Evolutionary conservation across 108 stramenopile species (phyloP), one percentile per base, ranked within the genome.

Genomic region (Cafeteria roenbergensis): DNA sequence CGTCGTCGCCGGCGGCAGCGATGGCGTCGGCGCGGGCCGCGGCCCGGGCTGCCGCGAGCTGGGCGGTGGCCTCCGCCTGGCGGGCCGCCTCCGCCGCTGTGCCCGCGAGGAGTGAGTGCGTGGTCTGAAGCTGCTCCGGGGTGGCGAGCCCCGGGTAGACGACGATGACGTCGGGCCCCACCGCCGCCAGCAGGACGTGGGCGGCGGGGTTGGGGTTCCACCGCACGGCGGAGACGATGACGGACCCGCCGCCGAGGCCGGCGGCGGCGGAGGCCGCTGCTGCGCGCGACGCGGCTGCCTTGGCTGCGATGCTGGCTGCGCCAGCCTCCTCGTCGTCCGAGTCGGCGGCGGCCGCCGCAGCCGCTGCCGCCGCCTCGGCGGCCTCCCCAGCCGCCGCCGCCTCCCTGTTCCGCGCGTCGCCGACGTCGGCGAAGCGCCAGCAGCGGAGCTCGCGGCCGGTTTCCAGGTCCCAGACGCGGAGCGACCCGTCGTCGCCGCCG

Each of bases 381-480:
- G 31, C 70, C 20, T 59, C 55, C 1, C 55, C 42, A 22, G 27
- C 60, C 20, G 62, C 32, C 61, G 73, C 72, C 27, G 74, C 31
- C 12, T 57, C 73, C 64, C 79, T 82, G 14, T 78, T 28, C 71
- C 87, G 77, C 89, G 88, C 88, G 34, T 28, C 20, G 77, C 82
- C 65, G 77, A 68, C 37, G 86, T 65, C 36, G 84, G 71, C 22
- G 55, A 62, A 33, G 59, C 51, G 22, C 67, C 31, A 54, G 22
- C 38, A 38, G 4, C 17, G 1, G n/a, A 69, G 4, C 30, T 63
- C 52, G 35, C 88, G 76, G 2, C 85, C 86, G 24, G 91, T 90
- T 52, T 85, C 77, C 3, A 99, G 92, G 73, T 95, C 97, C 93
- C 93, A 99, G 27, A 99, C 57, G 37, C 92, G 74, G 12, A 95